These are phyloP conservation scores for Stentor coeruleus DNA, from an alignment of 73 alveolate species.

Conservation along the genomic window DNA sequence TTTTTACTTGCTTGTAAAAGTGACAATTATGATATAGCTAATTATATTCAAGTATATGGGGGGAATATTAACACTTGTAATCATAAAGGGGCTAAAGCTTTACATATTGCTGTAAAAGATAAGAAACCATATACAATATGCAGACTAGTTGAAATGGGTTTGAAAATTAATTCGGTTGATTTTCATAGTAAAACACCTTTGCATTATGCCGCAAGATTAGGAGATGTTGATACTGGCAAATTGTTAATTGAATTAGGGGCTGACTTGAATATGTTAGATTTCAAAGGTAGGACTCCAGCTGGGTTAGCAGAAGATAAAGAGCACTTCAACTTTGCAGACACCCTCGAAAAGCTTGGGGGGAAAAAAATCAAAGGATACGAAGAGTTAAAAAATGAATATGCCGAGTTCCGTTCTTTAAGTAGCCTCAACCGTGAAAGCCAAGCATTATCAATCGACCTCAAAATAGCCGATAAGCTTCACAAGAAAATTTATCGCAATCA, in stretches of 20 bases:
- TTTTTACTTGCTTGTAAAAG: conserved; percentile 3
- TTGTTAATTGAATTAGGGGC: conserved; percentile 11
- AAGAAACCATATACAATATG: conserved; percentile 4
- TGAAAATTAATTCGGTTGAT: not conserved
- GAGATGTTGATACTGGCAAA: not conserved
- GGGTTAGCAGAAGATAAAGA: conserved; percentile 26
- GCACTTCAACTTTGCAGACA: conserved; percentile 14
- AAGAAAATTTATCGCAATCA: not conserved
- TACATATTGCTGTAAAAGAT: conserved; percentile 8
- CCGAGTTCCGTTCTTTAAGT: too few species aligned
- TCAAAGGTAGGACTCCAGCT: conserved; percentile 13
- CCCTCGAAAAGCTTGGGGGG: conserved; percentile 9
- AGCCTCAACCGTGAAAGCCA: not conserved
- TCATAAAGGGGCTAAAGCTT: conserved; percentile 30
- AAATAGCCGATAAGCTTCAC: not conserved
- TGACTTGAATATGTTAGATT: not conserved
- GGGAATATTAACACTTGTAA: not conserved
- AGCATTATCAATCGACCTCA: not conserved
- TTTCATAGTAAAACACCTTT: conserved; percentile 1
- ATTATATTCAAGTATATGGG: not conserved
- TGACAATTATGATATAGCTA: conserved; percentile 7
- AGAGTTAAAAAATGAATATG: not conserved
- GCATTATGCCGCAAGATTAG: conserved; percentile 20
- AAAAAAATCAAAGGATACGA: not conserved
- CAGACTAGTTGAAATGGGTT: conserved; percentile 10